These are phyloP conservation scores for Chlorencoelia australis DNA, from an alignment of 2,329 filamentous ascomycete species.

Conservation along the genomic window DNA sequence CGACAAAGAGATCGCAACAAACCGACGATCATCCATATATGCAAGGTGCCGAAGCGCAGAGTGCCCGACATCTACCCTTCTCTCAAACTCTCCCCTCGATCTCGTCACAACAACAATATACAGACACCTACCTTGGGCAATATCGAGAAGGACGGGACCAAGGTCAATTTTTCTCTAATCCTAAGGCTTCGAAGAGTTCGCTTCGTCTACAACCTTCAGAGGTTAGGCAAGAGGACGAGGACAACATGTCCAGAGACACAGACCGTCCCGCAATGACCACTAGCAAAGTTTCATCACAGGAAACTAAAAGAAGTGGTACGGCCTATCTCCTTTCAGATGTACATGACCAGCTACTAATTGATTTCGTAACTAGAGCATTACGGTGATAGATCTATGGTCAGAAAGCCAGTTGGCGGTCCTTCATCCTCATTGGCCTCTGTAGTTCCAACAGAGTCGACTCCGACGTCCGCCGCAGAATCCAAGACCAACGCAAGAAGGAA, in stretches of 20 bases:
- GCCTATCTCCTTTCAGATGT: conserved; percentile 13
- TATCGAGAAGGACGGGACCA: conserved; percentile 19
- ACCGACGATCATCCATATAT: conserved; percentile 13
- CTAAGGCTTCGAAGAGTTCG: conserved; percentile 36
- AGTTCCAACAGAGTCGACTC: conserved; percentile 11
- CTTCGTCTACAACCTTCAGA: conserved; percentile 29
- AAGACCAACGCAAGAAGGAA: conserved; percentile 15
- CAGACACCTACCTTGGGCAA: conserved; percentile 7
- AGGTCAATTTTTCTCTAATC: conserved; percentile 36
- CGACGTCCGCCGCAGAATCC: conserved; percentile 12
- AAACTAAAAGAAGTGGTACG: conserved; percentile 25
- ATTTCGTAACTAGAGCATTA: conserved; percentile 16
- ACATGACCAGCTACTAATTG: conserved; percentile 3
- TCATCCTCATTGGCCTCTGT: conserved; percentile 22
- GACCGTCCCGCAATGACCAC: conserved; percentile 21
- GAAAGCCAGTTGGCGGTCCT: conserved; percentile 22
- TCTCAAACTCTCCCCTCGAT: conserved; percentile 18
- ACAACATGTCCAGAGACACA: conserved; percentile 26
- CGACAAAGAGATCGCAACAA: conserved; percentile 17
- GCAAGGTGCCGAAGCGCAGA: conserved; percentile 15
- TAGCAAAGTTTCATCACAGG: conserved; percentile 23
- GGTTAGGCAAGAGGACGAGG: conserved; percentile 27
- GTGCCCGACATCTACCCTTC: conserved; percentile 10
- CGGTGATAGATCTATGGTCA: conserved; percentile 16
- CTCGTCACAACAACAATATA: conserved; percentile 10